phyloP scores from a whole-genome alignment of 1,284 basidiomycete species.

The Psilocybe mexicana region DNA sequence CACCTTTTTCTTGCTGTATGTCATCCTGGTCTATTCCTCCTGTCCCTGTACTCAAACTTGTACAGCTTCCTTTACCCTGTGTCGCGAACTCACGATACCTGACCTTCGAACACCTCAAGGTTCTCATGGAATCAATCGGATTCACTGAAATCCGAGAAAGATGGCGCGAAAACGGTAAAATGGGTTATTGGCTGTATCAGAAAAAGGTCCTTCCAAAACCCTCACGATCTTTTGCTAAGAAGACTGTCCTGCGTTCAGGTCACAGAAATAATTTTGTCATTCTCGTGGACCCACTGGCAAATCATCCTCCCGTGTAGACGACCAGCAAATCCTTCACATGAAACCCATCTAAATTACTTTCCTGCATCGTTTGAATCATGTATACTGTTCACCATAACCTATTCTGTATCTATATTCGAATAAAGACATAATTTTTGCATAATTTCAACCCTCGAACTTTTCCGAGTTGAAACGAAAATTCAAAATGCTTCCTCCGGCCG shows the following conservation, averaged over 20 bases:
- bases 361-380: neutral
- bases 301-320: neutral
- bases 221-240: slow-evolving; percentile 47
- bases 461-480: too few species aligned
- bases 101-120: slow-evolving; percentile 55
- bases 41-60: neutral
- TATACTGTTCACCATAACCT: neutral
- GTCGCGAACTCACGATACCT: slow-evolving; percentile 83
- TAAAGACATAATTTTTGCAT: too few species aligned
- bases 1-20: slow-evolving; percentile 76
- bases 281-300: slow-evolving; percentile 24
- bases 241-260: slow-evolving; percentile 61
- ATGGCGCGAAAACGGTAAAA: slow-evolving; percentile 70
- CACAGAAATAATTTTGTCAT: slow-evolving; percentile 83
- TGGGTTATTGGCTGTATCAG: slow-evolving; percentile 74
- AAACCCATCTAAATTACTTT: neutral
- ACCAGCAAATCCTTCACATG: too few species aligned
- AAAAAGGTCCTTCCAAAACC: slow-evolving; percentile 34
- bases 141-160: slow-evolving; percentile 60
- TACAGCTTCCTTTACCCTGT: slow-evolving; percentile 79
- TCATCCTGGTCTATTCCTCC: neutral
- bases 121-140: slow-evolving; percentile 64
- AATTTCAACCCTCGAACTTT: too few species aligned
- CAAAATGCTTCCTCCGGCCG: neutral
- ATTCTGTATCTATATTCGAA: too few species aligned